A percentile compares a stretch with the other conserved stretches of the same genome.
Evolutionary conservation across 1,284 basidiomycete genomes (phyloP).

Genomic region (Agaricales sp.): DNA sequence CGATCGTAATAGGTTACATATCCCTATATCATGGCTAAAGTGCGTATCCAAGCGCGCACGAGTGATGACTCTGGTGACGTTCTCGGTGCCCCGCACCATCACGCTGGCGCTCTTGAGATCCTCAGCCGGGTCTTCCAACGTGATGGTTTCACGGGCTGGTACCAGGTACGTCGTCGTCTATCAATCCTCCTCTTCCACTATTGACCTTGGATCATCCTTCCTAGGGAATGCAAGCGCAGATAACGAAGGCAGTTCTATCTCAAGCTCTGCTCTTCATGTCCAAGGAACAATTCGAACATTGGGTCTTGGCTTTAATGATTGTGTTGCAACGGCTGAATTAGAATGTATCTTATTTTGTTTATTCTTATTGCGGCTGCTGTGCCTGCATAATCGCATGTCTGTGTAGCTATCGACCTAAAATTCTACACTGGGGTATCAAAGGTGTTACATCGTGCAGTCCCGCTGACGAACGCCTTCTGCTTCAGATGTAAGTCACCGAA

Average conservation of each 20-base stretch:
- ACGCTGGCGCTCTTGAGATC: conserved; percentile 66
- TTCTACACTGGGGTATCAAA: too few species aligned
- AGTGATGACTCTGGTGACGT: conserved; percentile 26
- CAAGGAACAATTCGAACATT: conserved; percentile 78
- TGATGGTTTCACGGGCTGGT: conserved; percentile 86
- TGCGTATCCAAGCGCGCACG: conserved; percentile 84
- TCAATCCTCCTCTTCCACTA: neutral
- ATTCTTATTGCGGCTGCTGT: too few species aligned
- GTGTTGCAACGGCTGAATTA: conserved; percentile 25
- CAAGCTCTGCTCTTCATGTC: conserved; percentile 76
- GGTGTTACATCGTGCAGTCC: too few species aligned
- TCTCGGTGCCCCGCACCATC: conserved; percentile 31
- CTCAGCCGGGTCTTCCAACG: conserved; percentile 65
- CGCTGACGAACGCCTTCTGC: too few species aligned
- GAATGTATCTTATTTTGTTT: neutral
- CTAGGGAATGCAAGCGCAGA: conserved; percentile 87
- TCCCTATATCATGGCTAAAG: conserved; percentile 95
- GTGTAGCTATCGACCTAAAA: too few species aligned
- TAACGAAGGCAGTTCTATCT: conserved; percentile 80
- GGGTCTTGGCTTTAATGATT: conserved; percentile 58
- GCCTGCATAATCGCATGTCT: too few species aligned
- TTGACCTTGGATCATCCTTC: too few species aligned
- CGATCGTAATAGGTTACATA: conserved; percentile 61
- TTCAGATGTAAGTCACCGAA: too few species aligned
- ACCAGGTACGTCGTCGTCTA: conserved; percentile 60